phyloP scores from a whole-genome alignment of 345 rosid species.

The Xanthoceras sorbifolium region DNA sequence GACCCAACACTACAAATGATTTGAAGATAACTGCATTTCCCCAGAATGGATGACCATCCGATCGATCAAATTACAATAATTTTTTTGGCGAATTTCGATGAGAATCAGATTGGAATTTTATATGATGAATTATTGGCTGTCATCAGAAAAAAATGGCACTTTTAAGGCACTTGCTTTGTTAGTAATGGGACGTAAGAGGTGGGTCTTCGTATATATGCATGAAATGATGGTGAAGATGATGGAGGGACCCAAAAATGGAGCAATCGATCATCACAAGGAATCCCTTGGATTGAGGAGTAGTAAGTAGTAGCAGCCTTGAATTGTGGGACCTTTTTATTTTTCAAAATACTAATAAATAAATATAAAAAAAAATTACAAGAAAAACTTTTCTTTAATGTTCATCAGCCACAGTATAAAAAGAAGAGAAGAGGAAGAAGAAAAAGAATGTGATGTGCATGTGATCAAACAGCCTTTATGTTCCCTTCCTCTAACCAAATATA shows the following conservation, averaged over 20 bases:
- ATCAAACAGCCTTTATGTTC: constrained; percentile 80
- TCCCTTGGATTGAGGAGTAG: constrained; percentile 74
- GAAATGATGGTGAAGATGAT: constrained; percentile 63
- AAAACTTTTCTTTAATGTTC: constrained; percentile 36
- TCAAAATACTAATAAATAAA: background rate
- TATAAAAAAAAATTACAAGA: background rate
- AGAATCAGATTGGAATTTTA: constrained; percentile 19
- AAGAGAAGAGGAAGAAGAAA: constrained; percentile 44
- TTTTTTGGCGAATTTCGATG: constrained; percentile 35
- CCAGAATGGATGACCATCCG: constrained; percentile 36
- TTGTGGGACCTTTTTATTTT: constrained; percentile 37
- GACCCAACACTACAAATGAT: constrained; percentile 48
- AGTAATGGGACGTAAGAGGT: constrained; percentile 32
- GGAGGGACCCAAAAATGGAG: constrained; percentile 52
- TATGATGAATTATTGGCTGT: constrained; percentile 29
- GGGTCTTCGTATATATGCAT: constrained; percentile 54
- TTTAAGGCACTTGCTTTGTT: constrained; percentile 23
- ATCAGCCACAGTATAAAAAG: constrained; percentile 60
- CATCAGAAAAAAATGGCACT: constrained; percentile 18
- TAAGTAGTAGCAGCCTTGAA: constrained; percentile 45
- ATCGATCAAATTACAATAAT: constrained; percentile 21
- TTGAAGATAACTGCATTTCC: constrained; percentile 38
- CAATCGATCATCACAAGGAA: constrained; percentile 46
- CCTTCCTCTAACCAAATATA: constrained; percentile 43
- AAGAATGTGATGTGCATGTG: constrained; percentile 75